These are phyloP conservation scores for Podospora conica DNA, from an alignment of 495 filamentous ascomycete species.

Conservation along the genomic window DNA sequence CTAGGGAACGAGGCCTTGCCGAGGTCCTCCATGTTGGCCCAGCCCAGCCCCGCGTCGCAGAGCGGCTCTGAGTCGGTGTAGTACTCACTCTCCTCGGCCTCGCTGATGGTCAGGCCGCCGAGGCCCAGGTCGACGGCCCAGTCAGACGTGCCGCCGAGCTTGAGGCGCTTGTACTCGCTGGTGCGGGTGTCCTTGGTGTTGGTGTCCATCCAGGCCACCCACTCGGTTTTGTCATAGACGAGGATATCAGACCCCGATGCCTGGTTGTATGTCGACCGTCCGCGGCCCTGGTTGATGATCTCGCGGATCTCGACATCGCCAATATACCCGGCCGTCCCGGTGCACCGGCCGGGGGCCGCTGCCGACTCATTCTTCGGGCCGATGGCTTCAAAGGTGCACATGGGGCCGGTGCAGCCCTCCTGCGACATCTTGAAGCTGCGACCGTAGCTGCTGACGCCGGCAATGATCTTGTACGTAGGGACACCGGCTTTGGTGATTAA, in stretches of 20 bases:
- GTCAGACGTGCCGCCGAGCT: constrained; percentile 32
- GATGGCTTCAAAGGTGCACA: constrained; percentile 3
- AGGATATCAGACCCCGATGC: constrained; percentile 9
- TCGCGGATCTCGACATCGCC: constrained; percentile 28
- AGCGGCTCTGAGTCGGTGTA: no score
- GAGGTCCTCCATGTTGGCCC: no score
- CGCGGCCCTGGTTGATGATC: constrained; percentile 17
- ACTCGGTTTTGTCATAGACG: not conserved
- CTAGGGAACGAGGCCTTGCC: no score
- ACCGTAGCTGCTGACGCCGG: constrained; percentile 31
- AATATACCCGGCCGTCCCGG: constrained; percentile 27
- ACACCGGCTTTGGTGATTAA: constrained; percentile 48
- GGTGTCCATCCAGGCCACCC: constrained; percentile 27
- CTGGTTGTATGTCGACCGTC: not conserved
- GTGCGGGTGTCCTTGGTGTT: constrained; percentile 17
- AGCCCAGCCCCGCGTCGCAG: no score
- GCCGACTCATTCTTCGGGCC: constrained; percentile 7
- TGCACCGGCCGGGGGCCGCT: constrained; percentile 30
- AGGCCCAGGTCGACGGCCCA: constrained; percentile 39
- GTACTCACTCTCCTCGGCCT: no score
- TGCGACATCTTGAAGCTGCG: constrained; percentile 28
- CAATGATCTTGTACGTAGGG: constrained; percentile 29
- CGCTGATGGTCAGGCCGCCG: no score
- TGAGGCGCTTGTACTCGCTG: constrained; percentile 18
- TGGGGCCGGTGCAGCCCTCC: not conserved